A percentile compares a stretch with the other conserved stretches of the same genome.
Evolutionary conservation across 495 filamentous ascomycete genomes (phyloP).

Genomic region (Niebla homalea): DNA sequence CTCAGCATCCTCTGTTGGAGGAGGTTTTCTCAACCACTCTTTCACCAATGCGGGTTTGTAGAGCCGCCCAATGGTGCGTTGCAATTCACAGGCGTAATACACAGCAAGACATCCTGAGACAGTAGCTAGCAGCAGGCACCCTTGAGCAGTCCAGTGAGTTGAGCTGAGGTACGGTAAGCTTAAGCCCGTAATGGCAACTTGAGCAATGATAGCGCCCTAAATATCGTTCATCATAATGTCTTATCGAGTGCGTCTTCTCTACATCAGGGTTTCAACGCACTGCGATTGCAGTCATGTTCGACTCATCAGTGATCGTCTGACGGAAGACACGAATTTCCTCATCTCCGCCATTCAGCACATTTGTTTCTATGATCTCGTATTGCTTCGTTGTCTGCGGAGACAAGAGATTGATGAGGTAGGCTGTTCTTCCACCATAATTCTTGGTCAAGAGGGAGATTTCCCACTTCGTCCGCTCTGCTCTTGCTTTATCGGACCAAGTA

Average conservation of each 20-base stretch:
- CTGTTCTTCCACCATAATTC: neutral
- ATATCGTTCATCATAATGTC: neutral
- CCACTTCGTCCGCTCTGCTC: too few species aligned
- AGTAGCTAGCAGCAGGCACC: constrained; percentile 12
- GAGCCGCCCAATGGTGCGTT: constrained; percentile 7
- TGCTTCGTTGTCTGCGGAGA: neutral
- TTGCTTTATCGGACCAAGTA: too few species aligned
- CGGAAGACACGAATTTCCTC: constrained; percentile 1
- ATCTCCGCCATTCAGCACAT: constrained; percentile 1
- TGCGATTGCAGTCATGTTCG: constrained; percentile 18
- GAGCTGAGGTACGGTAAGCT: constrained; percentile 12
- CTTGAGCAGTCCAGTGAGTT: constrained; percentile 17
- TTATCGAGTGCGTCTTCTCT: neutral
- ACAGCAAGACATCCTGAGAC: constrained; percentile 15
- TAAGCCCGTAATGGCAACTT: constrained; percentile 19
- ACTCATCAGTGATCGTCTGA: constrained; percentile 6
- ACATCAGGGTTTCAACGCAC: constrained; percentile 2
- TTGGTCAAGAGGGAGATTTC: neutral
- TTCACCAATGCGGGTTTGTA: neutral
- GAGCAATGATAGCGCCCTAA: constrained; percentile 21
- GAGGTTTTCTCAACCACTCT: constrained; percentile 4
- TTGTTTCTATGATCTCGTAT: constrained; percentile 3
- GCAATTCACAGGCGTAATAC: constrained; percentile 11
- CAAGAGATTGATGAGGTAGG: neutral
- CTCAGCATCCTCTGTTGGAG: neutral